Conservation (phyloP, 768 basidiomycete species). For the Collybia sordida region DNA sequence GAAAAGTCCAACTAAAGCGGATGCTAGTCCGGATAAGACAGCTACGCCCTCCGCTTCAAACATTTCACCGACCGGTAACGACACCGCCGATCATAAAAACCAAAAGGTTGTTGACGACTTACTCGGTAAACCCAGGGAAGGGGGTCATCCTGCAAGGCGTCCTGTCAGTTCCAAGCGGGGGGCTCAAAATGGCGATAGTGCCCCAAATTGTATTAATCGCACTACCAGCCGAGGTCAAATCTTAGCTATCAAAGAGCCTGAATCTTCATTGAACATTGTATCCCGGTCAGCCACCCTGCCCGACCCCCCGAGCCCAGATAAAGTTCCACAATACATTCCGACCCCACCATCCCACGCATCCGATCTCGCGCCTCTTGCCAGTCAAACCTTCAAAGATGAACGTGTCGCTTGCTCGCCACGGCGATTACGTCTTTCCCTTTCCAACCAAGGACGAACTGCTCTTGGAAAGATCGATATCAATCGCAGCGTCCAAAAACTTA, state of each 20-base stretch:
- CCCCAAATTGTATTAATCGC: too few relatives aligned
- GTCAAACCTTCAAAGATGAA: conserved; percentile 17
- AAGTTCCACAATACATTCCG: neutral
- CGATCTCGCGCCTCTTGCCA: conserved; percentile 9
- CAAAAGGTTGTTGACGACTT: conserved; percentile 32
- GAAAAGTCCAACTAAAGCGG: conserved; percentile 33
- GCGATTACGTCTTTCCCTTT: neutral
- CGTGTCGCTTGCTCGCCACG: conserved; percentile 8
- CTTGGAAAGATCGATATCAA: conserved; percentile 14
- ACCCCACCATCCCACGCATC: neutral
- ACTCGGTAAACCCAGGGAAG: conserved; percentile 19
- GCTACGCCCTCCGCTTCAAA: conserved; percentile 16
- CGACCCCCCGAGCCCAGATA: neutral
- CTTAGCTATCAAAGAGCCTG: neutral
- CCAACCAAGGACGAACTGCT: conserved; percentile 7
- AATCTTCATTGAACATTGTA: neutral
- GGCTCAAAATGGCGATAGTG: neutral
- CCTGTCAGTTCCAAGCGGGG: neutral
- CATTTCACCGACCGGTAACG: conserved; percentile 15
- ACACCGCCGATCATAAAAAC: conserved; percentile 12
- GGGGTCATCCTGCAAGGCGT: neutral
- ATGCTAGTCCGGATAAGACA: conserved; percentile 5
- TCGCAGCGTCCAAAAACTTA: neutral
- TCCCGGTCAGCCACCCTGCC: neutral
- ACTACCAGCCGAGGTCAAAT: too few relatives aligned